Conservation (phyloP, 805 yeast genomes). For the Wickerhamomyces mucosus region DNA sequence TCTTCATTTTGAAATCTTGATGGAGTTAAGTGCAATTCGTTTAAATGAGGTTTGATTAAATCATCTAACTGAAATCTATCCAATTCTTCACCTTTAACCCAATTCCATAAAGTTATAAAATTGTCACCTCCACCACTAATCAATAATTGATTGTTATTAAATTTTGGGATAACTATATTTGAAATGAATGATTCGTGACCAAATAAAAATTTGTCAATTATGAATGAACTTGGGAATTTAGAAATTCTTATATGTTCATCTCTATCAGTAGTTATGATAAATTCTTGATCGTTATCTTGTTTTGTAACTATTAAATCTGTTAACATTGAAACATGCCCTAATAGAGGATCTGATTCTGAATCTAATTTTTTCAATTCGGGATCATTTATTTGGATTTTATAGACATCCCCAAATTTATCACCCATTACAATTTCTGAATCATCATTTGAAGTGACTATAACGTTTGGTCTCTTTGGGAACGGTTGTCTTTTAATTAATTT, state of each 20-base stretch:
- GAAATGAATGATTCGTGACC: slow-evolving; percentile 85
- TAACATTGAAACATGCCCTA: slow-evolving; percentile 96
- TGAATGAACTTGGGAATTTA: slow-evolving; percentile 65
- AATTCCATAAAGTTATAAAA: slow-evolving; percentile 65
- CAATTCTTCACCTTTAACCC: slow-evolving; percentile 43
- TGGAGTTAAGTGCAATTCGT: slow-evolving; percentile 54
- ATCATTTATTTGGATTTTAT: slow-evolving; percentile 39
- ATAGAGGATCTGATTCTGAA: slow-evolving; percentile 52
- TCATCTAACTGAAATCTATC: slow-evolving; percentile 40
- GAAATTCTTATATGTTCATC: slow-evolving; percentile 93
- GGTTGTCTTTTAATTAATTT: slow-evolving; percentile 56
- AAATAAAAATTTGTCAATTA: slow-evolving; percentile 75
- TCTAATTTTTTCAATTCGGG: slow-evolving; percentile 24
- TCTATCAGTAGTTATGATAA: slow-evolving; percentile 74
- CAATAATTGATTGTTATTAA: slow-evolving; percentile 40
- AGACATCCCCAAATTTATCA: slow-evolving; percentile 96
- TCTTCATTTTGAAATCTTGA: slow-evolving; percentile 49
- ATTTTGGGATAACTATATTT: slow-evolving; percentile 43
- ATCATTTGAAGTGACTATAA: slow-evolving; percentile 60
- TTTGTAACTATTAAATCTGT: slow-evolving; percentile 49
- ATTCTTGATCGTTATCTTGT: slow-evolving; percentile 33
- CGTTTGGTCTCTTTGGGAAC: slow-evolving; percentile 89
- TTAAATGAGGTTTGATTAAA: slow-evolving; percentile 33
- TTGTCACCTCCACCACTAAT: slow-evolving; percentile 92
- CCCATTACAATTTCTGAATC: slow-evolving; percentile 60